These are phyloP conservation scores for Salix dunnii DNA, from an alignment of 345 rosid genomes.

Conservation along the genomic window DNA sequence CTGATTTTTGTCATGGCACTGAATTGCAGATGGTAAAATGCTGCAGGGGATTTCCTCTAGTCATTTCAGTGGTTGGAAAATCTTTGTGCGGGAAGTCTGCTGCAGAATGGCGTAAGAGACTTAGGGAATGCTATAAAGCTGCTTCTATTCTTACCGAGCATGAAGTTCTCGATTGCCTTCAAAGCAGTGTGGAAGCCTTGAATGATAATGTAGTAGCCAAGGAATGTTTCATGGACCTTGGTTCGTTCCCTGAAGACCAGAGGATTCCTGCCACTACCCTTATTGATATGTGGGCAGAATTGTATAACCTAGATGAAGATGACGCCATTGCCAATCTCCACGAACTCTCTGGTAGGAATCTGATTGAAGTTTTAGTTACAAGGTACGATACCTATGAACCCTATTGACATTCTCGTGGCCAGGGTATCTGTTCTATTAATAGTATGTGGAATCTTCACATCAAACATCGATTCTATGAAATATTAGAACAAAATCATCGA, in stretches of 20 bases:
- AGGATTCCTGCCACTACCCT: constrained; percentile 20
- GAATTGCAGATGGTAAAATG: constrained; percentile 21
- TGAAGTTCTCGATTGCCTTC: constrained; percentile 20
- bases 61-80: constrained; percentile 22
- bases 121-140: constrained; percentile 10
- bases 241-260: constrained; percentile 27
- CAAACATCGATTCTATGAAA: not conserved
- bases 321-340: constrained; percentile 10
- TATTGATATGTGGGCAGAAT: constrained; percentile 20
- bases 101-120: constrained; percentile 20
- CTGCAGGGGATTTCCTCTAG: constrained; percentile 29
- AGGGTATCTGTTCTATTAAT: no score
- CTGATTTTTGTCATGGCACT: not conserved
- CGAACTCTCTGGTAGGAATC: constrained; percentile 16
- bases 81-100: constrained; percentile 15
- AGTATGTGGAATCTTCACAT: not conserved
- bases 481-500: no score
- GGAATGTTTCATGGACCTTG: constrained; percentile 30
- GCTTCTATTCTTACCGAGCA: constrained; percentile 10
- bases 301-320: constrained; percentile 20
- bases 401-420: no score
- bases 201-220: constrained; percentile 8
- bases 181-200: constrained; percentile 29
- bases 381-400: constrained; percentile 2
- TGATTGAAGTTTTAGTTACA: constrained; percentile 11